These are phyloP conservation scores for Termitomyces sp. DNA, from an alignment of 768 basidiomycete species.

Conservation along the genomic window DNA sequence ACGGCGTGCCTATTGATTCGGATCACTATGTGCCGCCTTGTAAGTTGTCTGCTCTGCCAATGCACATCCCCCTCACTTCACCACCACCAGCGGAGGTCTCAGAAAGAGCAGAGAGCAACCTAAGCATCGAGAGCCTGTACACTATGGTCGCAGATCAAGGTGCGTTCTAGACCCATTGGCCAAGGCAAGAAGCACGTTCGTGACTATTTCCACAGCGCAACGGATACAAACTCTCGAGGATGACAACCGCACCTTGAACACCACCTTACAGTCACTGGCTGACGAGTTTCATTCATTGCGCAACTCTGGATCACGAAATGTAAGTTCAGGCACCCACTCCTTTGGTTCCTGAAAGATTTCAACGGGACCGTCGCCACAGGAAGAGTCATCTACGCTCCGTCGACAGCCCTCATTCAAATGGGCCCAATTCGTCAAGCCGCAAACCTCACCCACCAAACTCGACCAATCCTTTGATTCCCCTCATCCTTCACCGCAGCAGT, in stretches of 20 bases:
- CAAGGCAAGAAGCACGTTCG: background rate
- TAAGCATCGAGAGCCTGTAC: slow-evolving; percentile 65
- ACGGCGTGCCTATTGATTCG: slow-evolving; percentile 78
- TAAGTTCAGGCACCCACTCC: slow-evolving; percentile 20
- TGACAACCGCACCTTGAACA: slow-evolving; percentile 70
- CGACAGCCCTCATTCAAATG: slow-evolving; percentile 87
- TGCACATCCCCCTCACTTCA: slow-evolving; percentile 5
- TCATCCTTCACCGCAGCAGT: slow-evolving; percentile 72
- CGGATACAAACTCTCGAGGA: slow-evolving; percentile 70
- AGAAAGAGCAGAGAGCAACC: slow-evolving; percentile 41
- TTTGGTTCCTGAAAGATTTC: slow-evolving; percentile 1
- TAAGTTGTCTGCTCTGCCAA: slow-evolving; percentile 33
- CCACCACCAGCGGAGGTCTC: slow-evolving; percentile 49
- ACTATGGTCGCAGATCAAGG: slow-evolving; percentile 74
- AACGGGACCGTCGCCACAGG: slow-evolving; percentile 19
- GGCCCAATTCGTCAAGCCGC: slow-evolving; percentile 75
- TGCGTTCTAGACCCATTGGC: slow-evolving; percentile 23
- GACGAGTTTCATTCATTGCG: slow-evolving; percentile 58
- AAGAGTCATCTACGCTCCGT: slow-evolving; percentile 38
- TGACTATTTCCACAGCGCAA: slow-evolving; percentile 42
- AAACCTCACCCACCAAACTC: slow-evolving; percentile 78
- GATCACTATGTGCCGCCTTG: slow-evolving; percentile 90
- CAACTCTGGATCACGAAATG: slow-evolving; percentile 36
- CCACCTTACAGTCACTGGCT: slow-evolving; percentile 55
- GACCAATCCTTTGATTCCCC: slow-evolving; percentile 64